Evolutionary conservation across 106 monocot species (phyloP), one percentile per base, ranked within the genome.

Genomic region (Dioscorea zingiberensis): DNA sequence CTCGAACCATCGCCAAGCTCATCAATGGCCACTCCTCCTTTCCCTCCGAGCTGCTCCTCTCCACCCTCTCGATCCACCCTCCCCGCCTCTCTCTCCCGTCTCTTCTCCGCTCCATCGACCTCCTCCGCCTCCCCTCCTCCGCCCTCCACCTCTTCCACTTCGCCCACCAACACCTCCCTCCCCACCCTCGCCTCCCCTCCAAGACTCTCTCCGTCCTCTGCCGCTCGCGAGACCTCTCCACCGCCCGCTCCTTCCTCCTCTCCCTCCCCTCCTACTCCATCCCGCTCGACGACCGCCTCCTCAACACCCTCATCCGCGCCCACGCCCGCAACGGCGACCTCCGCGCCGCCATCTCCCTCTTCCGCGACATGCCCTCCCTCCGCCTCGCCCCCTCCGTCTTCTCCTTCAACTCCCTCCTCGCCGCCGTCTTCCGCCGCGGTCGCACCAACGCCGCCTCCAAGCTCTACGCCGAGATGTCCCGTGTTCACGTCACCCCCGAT

Each of bases 371-470:
- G 72, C 79, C 76, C 58, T 12, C 54, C 13, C n/a, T n/a, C n/a
- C n/a, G n/a, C n/a, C n/a, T n/a, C n/a, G n/a, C n/a, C n/a, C 85
- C 84, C 14, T 85, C 92, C 21, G 76, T 71, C 22, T 83, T 81
- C 86, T 84, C 88, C 70, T 89, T 66, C 77, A 98, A 93, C 69
- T 75, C 81, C 62, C 79, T 98, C 57, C 65, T 93, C 54, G 28
- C 85, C 13, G 81, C 66, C 10, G 66, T 98, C 25, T 75, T 89
- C 62, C 47, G 62, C 48, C 86, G 89, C 23, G 88, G 92, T 56
- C 76, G 89, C 29, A 84, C 84, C 27, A 71, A 60, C 27, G 21
- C 74, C 10, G 89, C 89, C 8, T 24, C 46, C 22, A 45, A 69
- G 13, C 66, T 93, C 51, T 87, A 86, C 80, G 53, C 62, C 55